Evolutionary conservation across 805 yeast genomes (phyloP), one percentile per base, ranked within the genome.

Genomic region (Nakazawaea ambrosiae): DNA sequence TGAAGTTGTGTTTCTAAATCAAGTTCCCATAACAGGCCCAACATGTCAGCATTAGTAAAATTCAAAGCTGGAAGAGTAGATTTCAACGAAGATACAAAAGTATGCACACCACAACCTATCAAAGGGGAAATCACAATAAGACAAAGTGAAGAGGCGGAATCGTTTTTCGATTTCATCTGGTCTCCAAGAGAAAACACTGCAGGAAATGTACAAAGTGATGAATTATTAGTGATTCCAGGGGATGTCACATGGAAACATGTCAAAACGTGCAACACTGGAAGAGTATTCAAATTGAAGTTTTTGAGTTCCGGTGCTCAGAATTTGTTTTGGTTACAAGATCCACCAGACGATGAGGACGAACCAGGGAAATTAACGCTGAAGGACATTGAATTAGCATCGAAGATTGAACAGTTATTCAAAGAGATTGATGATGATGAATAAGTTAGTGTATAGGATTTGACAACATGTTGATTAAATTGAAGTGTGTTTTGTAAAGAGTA

Each of bases 1-100:
- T n/a, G n/a, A n/a, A n/a, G n/a, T n/a, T n/a, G n/a, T n/a, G n/a
- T n/a, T n/a, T n/a, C n/a, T n/a, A n/a, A n/a, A n/a, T n/a, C n/a
- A n/a, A n/a, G n/a, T n/a, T n/a, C n/a, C n/a, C n/a, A n/a, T n/a
- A n/a, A n/a, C n/a, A n/a, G n/a, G n/a, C n/a, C 7, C 28, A 26
- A 26, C 15, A 26, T 26, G 28, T n/a, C 28, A 8, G 28, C 28
- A 26, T 26, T 26, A n/a, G 39, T 60, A 14, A 74, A 61, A 45
- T 83, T 85, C 64, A 79, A 81, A 56, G 95, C 95, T 20, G 95
- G 95, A 16, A 71, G 70, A 53, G 92, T 83, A 7, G 67, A 67
- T 12, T 80, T 71, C 53, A 73, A 82, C 50, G 80, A 71, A 40
- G 73, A 70, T 22, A 65, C 81, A 2, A 72, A 77, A 34, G 57